Evolutionary conservation across 805 yeast species (phyloP).

Genomic region (Lipomyces sp.): DNA sequence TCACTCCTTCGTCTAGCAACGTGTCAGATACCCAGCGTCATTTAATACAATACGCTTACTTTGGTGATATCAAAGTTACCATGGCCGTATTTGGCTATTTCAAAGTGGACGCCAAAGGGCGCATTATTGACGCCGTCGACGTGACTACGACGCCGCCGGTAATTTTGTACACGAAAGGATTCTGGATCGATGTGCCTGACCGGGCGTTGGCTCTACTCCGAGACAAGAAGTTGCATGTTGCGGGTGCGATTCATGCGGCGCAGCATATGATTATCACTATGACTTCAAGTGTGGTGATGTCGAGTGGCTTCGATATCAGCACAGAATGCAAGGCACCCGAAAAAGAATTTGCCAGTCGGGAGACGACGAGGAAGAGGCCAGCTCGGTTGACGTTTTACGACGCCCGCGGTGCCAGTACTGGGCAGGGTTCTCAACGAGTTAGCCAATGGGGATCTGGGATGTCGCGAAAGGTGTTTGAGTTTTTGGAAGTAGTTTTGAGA

Average conservation of each 20-base stretch:
- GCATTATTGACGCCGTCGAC: constrained; percentile 91
- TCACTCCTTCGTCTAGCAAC: not conserved
- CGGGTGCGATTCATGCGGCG: constrained; percentile 97
- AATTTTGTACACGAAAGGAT: constrained; percentile 69
- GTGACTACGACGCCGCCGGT: constrained; percentile 83
- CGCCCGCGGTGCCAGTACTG: constrained; percentile 60
- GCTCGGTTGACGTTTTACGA: constrained; percentile 86
- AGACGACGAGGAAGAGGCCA: constrained; percentile 76
- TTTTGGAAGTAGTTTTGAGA: constrained; percentile 66
- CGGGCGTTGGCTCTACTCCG: constrained; percentile 63
- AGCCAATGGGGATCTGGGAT: constrained; percentile 56
- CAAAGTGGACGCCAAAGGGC: constrained; percentile 74
- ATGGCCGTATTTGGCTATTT: constrained; percentile 89
- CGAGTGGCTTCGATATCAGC: constrained; percentile 68
- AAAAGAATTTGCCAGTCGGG: constrained; percentile 84
- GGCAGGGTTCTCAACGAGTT: not conserved
- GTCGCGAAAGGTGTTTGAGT: constrained; percentile 77
- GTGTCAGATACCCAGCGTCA: not conserved
- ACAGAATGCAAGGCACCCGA: constrained; percentile 98
- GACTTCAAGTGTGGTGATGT: constrained; percentile 71
- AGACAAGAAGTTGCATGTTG: constrained; percentile 64
- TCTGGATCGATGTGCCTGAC: constrained; percentile 87
- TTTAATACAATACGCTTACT: constrained; percentile 53
- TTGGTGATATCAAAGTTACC: constrained; percentile 74
- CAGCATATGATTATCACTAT: constrained; percentile 86